Conservation (phyloP, 2,329 filamentous ascomycete species). For the Pestalotiopsis sp. region DNA sequence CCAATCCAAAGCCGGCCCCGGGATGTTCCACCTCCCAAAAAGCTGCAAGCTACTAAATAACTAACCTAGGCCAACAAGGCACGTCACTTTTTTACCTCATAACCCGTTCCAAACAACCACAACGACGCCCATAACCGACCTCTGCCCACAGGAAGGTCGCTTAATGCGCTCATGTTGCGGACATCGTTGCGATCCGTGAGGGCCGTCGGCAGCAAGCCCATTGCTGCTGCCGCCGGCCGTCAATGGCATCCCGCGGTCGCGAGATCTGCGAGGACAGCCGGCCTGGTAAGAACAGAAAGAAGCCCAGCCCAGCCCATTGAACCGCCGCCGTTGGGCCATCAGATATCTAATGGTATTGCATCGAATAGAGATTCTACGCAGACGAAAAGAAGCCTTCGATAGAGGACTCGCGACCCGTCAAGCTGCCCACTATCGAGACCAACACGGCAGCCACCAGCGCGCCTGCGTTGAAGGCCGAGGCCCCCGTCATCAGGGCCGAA, state of each 20-base stretch:
- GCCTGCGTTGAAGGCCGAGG: slow-evolving; percentile 31
- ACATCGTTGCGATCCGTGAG: slow-evolving; percentile 66
- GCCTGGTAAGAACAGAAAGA: slow-evolving; percentile 35
- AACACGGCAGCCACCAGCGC: slow-evolving; percentile 47
- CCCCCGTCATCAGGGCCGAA: slow-evolving; percentile 36
- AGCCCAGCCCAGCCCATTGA: slow-evolving; percentile 1
- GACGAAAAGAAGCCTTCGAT: slow-evolving; percentile 52
- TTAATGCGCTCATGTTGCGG: slow-evolving; percentile 65
- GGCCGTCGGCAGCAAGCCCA: slow-evolving; percentile 56
- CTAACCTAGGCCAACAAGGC: slow-evolving; percentile 2
- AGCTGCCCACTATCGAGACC: slow-evolving; percentile 56
- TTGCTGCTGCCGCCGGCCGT: slow-evolving; percentile 51
- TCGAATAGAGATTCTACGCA: slow-evolving; percentile 55
- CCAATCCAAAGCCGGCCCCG: neutral
- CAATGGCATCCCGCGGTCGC: slow-evolving; percentile 56
- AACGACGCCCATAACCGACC: slow-evolving; percentile 14
- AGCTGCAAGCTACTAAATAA: neutral
- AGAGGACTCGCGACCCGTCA: slow-evolving; percentile 47
- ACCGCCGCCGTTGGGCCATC: neutral
- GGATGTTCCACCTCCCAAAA: slow-evolving; percentile 16
- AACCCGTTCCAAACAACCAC: slow-evolving; percentile 7
- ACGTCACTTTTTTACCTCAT: slow-evolving; percentile 1
- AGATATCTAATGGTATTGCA: slow-evolving; percentile 15
- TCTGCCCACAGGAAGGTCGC: slow-evolving; percentile 21
- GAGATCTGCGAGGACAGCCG: slow-evolving; percentile 36